Evolutionary conservation across 225 moss, liverwort and hornwort genomes (phyloP), one percentile per base, ranked within the genome.

Genomic region (Climacium dendroides): DNA sequence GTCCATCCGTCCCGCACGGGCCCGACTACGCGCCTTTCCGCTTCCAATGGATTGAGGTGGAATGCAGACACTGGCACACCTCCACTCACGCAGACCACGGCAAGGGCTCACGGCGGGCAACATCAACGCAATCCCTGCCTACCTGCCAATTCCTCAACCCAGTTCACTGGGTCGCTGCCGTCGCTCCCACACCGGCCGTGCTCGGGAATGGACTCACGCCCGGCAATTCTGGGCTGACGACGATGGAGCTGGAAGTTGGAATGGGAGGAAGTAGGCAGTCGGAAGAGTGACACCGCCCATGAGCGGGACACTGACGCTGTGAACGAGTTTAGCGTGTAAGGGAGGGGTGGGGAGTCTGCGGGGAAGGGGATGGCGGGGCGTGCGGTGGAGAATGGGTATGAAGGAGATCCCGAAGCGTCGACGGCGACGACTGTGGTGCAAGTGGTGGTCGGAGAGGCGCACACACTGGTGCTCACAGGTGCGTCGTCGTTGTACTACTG

Each of bases 391-490:
- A 61, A 65, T 61, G 82, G 58, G 63, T 83, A 77, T 65, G 93
- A 92, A 37, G 86, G 37, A 18, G 92, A 80, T 77, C 85, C 87
- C 9, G 88, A 87, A 76, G 90, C 80, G 37, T 75, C 74, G 37
- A 62, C 88, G 15, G 87, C 85, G 74, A 48, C 50, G 50, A 74
- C 87, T 10, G 93, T 90, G 79, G 90, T 93, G 85, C 94, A 94
- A 89, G 87, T 94, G 85, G 93, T 89, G 66, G 92, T 80, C 17
- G 94, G 93, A 70, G 94, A 94, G 83, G 87, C 90, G 50, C 94
- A 94, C 70, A 87, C 91, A 76, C 90, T 94, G 28, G 90, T 93
- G 61, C 94, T 94, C 17, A 81, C 94, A 89, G 92, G 94, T 92
- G 79, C 78, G 62, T 85, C 60, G 28, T 71, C 29, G 32, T 70